phyloP scores from a whole-genome alignment of 2,329 filamentous ascomycete species.

The Ascochyta koolunga region DNA sequence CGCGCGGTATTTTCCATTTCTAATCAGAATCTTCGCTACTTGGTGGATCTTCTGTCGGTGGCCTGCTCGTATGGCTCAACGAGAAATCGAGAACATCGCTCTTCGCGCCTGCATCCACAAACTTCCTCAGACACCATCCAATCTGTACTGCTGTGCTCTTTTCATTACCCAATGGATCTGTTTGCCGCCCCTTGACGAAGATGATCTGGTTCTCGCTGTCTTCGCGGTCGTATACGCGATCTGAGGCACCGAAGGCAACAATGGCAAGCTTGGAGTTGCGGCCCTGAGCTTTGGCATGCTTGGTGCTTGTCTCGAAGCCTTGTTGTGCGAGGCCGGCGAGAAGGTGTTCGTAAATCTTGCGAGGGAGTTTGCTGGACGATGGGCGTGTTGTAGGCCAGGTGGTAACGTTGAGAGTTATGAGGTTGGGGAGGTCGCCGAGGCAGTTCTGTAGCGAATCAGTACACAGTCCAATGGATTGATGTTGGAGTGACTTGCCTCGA shows the following conservation, averaged over 20 bases:
- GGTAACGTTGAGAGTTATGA: slow-evolving; percentile 56
- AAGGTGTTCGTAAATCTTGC: slow-evolving; percentile 54
- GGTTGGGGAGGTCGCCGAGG: slow-evolving; percentile 46
- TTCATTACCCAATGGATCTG: slow-evolving; percentile 51
- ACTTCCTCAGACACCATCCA: slow-evolving; percentile 54
- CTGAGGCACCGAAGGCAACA: slow-evolving; percentile 54
- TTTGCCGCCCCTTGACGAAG: slow-evolving; percentile 52
- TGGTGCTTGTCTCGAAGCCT: slow-evolving; percentile 41
- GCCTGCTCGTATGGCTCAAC: slow-evolving; percentile 43
- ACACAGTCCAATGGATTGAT: background rate
- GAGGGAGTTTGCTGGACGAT: slow-evolving; percentile 48
- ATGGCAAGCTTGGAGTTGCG: slow-evolving; percentile 50
- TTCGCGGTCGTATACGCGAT: slow-evolving; percentile 56
- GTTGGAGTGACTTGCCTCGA: slow-evolving; percentile 41
- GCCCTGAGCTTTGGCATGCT: slow-evolving; percentile 33
- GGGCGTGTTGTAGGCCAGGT: slow-evolving; percentile 56
- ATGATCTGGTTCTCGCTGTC: slow-evolving; percentile 55
- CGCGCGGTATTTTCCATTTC: slow-evolving; percentile 1
- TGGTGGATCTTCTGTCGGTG: slow-evolving; percentile 45
- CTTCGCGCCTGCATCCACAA: slow-evolving; percentile 50
- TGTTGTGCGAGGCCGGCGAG: slow-evolving; percentile 50
- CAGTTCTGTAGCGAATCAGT: slow-evolving; percentile 35
- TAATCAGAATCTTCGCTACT: slow-evolving; percentile 44
- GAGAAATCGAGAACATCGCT: slow-evolving; percentile 56
- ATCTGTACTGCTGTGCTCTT: slow-evolving; percentile 52